Evolutionary conservation across 768 basidiomycete species (phyloP), one percentile per base, ranked within the genome.

Genomic region (Leccinum longicurvipes): DNA sequence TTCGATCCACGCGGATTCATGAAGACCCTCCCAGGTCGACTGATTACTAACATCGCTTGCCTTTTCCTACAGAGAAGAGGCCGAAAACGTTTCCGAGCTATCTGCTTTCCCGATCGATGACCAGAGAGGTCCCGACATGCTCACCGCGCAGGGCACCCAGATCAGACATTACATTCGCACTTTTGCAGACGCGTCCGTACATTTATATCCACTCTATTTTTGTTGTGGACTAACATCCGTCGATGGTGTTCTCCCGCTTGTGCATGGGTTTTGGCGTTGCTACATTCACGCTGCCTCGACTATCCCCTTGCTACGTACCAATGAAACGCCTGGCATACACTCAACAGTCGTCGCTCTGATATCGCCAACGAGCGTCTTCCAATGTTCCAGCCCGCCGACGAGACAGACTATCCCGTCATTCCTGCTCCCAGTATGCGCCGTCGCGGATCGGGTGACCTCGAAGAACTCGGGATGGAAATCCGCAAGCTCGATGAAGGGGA

Each of bases 11-110:
- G 24, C n/a, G 12, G 23, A 28, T 59, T 32, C 27, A 24, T 21
- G 39, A 24, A 44, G 31, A 47, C n/a, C n/a, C 4, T 23, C 3
- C 25, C 21, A 15, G 29, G 17, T 9, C 14, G 25, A 48, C 21
- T 19, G 51, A 54, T 47, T 42, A 24, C 23, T 41, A 14, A 52
- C 8, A 3, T 28, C 15, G 0, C 19, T 34, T 23, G 7, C 34
- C 25, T 47, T 17, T 17, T 24, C 15, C 9, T 47, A 56, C 60
- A 90, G 88, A 68, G 87, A 91, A 67, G 90, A 89, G 67, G 79
- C 89, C 1, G 90, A 92, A 74, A 86, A 83, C 57, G 86, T 82
- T 3, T 82, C 89, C 3, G 90, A 92, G 67, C 76, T 92, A 56
- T 55, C 71, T 32, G 51, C 73, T 3, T 59, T 67, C 15, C 72